Base-by-base conservation (phyloP, 768 basidiomycete genomes). In the Collybia sordida region DNA sequence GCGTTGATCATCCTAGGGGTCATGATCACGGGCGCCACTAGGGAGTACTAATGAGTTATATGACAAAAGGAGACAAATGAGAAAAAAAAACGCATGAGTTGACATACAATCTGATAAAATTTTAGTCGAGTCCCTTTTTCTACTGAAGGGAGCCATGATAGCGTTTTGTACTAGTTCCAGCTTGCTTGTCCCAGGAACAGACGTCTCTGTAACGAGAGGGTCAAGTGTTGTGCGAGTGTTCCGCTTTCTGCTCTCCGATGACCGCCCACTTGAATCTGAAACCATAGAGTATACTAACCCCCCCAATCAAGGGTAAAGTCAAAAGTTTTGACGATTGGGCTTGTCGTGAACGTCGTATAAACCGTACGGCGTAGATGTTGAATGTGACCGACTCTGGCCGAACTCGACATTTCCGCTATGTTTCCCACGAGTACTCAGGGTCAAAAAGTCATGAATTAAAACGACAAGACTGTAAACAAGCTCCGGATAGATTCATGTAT, bases 21-120 rank as follows among this genome's bases (percentile, higher is more conserved):
- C 90, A 94, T 91, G 58, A 94, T 90, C 53, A 86, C 85, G 11
- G 91, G 91, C 12, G 91, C 91, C 64, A 94, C 92, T 85, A 61
- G 42, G 49, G 28, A 43, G 49, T 38, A 37, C 36, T 42, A 8
- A 27, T 36, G 43, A 46, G 35, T 44, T 37, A 19, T 24, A 6
- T 31, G 40, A 39, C 23, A 42, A 42, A 38, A 47, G 41, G 49
- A 36, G 48, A 52, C 37, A 35, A 31, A 15, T 17, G 38, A 37
- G 28, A 45, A 19, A 25, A 34, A 54, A 35, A 28, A 39, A 53
- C 43, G 47, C 14, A 22, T 36, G 45, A 22, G 40, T 24, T 51
- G 31, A 63, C 87, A 61, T 70, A 93, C 90, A 75, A 65, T 89
- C 88, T 47, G 88, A 79, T 14, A 93, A 72, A 46, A 93, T 86